Conservation (phyloP, 2,329 filamentous ascomycete species). For the Orbilia blumenaviensis region DNA sequence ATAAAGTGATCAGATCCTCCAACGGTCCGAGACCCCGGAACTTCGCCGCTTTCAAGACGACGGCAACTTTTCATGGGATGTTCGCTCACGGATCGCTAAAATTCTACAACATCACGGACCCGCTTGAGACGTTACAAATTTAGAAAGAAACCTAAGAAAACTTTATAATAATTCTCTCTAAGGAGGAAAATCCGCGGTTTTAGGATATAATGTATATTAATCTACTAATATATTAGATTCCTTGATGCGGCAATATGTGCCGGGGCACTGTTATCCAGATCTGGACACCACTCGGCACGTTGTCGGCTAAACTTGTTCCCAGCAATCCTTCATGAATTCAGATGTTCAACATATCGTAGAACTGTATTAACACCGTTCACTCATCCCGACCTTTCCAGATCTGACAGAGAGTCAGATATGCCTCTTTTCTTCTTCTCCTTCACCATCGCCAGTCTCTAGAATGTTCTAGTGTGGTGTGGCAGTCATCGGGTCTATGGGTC, state of each 20-base stretch:
- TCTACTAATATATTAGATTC: not conserved
- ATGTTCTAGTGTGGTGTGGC: conserved; percentile 28
- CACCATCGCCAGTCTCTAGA: conserved; percentile 23
- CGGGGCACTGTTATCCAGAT: not conserved
- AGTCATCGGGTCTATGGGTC: conserved; percentile 26
- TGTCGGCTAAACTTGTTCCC: conserved; percentile 51
- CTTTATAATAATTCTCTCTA: not conserved
- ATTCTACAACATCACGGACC: not conserved
- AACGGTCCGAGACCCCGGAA: conserved; percentile 52
- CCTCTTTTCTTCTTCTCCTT: not conserved
- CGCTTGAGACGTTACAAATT: not conserved
- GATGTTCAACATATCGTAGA: conserved; percentile 18
- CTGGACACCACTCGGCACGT: conserved; percentile 33
- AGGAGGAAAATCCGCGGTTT: not conserved
- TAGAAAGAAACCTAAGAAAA: not conserved
- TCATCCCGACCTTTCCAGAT: not conserved
- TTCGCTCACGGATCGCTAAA: not conserved
- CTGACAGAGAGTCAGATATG: not conserved
- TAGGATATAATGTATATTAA: conserved; percentile 16
- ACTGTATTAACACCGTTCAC: not conserved
- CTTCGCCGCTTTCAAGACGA: conserved; percentile 27
- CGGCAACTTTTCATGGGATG: conserved; percentile 22
- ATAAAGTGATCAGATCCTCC: conserved; percentile 41
- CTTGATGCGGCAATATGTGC: conserved; percentile 14
- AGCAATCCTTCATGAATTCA: not conserved